Conservation (phyloP, 495 filamentous ascomycete genomes). For the Aspergillus biplanus region DNA sequence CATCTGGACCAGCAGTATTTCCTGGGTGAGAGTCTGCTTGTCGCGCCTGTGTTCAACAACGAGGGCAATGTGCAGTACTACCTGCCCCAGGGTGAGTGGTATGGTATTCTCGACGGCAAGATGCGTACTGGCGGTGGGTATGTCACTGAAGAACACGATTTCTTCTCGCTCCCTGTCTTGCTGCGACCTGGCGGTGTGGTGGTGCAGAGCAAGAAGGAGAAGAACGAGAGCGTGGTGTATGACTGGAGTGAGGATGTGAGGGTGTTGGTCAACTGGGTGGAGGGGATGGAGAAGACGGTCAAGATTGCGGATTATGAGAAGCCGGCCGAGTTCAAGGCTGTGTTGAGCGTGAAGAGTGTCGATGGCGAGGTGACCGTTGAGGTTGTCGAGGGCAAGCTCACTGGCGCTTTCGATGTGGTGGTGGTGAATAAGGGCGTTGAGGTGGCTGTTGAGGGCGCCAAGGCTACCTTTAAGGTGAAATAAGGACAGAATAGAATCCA, state of each 20-base stretch:
- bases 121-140: slow-evolving; percentile 15
- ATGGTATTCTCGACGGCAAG: slow-evolving; percentile 17
- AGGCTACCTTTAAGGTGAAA: slow-evolving; percentile 7
- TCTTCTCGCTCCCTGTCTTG: slow-evolving; percentile 16
- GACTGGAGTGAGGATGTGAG: slow-evolving; percentile 19
- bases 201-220: background rate
- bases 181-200: slow-evolving; percentile 10
- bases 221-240: slow-evolving; percentile 9
- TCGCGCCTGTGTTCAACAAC: slow-evolving; percentile 16
- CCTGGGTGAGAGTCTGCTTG: slow-evolving; percentile 17
- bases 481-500: slow-evolving; percentile 2
- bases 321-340: slow-evolving; percentile 1
- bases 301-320: slow-evolving; percentile 16
- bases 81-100: slow-evolving; percentile 19
- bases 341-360: background rate
- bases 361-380: slow-evolving; percentile 1
- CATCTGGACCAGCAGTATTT: slow-evolving; percentile 17
- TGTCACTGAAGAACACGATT: slow-evolving; percentile 16
- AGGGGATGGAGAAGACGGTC: slow-evolving; percentile 18
- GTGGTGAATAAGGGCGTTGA: slow-evolving; percentile 13
- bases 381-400: slow-evolving; percentile 10
- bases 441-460: background rate
- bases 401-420: slow-evolving; percentile 3
- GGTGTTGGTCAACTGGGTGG: slow-evolving; percentile 17
- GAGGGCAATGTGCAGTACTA: slow-evolving; percentile 9